Evolutionary conservation across 768 basidiomycete species (phyloP).

Genomic region (Wakefieldia striispora): DNA sequence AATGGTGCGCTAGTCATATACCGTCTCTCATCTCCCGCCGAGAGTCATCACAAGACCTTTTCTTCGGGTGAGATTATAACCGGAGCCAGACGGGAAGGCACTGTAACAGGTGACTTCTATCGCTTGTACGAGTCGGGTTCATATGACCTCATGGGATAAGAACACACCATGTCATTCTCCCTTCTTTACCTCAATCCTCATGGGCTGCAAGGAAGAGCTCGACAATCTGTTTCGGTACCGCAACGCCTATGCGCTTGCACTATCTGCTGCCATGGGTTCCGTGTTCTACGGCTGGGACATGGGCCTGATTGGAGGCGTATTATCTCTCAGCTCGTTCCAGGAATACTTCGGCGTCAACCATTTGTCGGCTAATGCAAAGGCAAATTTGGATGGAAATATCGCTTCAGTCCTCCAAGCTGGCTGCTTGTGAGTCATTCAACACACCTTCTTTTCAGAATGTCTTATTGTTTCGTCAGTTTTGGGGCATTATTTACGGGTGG

Average conservation of each 20-base stretch:
- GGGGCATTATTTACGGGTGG: slow-evolving; percentile 43
- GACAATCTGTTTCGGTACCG: slow-evolving; percentile 32
- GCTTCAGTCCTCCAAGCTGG: slow-evolving; percentile 51
- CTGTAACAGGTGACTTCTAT: too few species aligned
- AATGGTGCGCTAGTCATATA: too few species aligned
- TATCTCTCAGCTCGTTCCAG: slow-evolving; percentile 46
- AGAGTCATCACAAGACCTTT: too few species aligned
- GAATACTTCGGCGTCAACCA: slow-evolving; percentile 46
- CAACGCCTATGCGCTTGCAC: slow-evolving; percentile 45
- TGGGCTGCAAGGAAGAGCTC: slow-evolving; percentile 29
- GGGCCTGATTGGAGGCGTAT: slow-evolving; percentile 49
- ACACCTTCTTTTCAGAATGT: background rate
- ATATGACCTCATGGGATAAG: too few species aligned
- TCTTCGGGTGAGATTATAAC: too few species aligned
- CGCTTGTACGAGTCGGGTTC: too few species aligned
- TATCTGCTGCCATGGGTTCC: slow-evolving; percentile 46
- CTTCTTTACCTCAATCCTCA: background rate
- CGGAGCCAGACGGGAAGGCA: too few species aligned
- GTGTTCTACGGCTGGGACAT: slow-evolving; percentile 52
- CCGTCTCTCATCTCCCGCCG: too few species aligned
- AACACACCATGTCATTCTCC: background rate
- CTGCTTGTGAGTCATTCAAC: slow-evolving; percentile 38
- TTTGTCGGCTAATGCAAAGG: slow-evolving; percentile 35
- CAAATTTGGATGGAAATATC: slow-evolving; percentile 48
- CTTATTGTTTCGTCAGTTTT: slow-evolving; percentile 29